Base-by-base conservation (phyloP, 306 rosid species). In the Corylus americana region DNA sequence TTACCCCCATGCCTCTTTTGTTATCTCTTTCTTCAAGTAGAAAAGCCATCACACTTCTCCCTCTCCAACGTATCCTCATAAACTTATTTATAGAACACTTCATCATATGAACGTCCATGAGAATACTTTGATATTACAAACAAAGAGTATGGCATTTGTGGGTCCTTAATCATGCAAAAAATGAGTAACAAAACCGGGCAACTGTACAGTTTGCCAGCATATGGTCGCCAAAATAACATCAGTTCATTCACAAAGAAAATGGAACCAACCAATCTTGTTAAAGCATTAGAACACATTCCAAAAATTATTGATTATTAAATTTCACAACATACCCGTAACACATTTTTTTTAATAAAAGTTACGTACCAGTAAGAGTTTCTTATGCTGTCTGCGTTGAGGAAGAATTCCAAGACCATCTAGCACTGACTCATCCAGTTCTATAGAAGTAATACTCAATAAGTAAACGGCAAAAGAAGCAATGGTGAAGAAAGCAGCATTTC, bases 351-450 rank as follows among this genome's bases (percentile, higher is more conserved):
- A 39, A 18, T 39, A 39, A 7, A 80, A 45, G 27, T 39, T 58
- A 37, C 83, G 71, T 90, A 95, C 98, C 97, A 95, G 84, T 76
- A 94, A 72, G 58, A 90, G 91, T 83, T 91, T 92, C 87, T 95
- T 95, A 68, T 95, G 97, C 59, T 95, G 91, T 81, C 91, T 91
- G 70, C 98, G 94, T 77, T 90, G 98, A 22, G 98, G 98, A 85
- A 95, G 98, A 75, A 95, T 91, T 78, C 98, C 98, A 71, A 95
- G 95, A 67, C 90, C 94, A 67, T 95, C 97, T 71, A 91, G 90
- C 97, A 90, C 90, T 77, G 97, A 86, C 77, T 95, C 98, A 51
- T 95, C 96, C 78, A 95, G 86, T 79, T 95, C 98, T 95, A 78
- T 71, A 78, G 51, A 86, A 75, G 72, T 18, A 73, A 83, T 37